Base-by-base conservation (phyloP, 2,329 filamentous ascomycete genomes). In the Claviceps fusiformis region DNA sequence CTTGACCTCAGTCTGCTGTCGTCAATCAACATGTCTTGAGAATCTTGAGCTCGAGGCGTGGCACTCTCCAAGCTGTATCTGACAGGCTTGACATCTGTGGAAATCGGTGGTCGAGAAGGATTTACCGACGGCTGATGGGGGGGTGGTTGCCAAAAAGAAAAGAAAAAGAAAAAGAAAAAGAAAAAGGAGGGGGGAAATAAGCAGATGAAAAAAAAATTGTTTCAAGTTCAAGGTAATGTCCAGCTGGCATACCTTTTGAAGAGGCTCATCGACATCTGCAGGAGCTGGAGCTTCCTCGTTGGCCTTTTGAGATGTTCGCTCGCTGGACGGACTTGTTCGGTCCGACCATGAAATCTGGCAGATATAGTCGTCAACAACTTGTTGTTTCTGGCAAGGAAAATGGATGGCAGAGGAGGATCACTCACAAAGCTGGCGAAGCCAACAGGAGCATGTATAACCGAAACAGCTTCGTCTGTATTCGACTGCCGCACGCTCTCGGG, bases 361-460 rank as follows among this genome's bases (percentile, higher is more conserved):
- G 27, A 37, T 6, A 24, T n/a, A 37, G 19, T 9, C 33, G 45
- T 54, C 35, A 54, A 48, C 6, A n/a, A 48, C 0, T 33, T 43
- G 19, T 5, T 9, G 24, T 2, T 15, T 44, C 27, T 27, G 35
- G 27, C 19, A 24, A n/a, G 4, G 2, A 45, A 37, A 44, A 19
- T 27, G 15, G 13, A 29, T 17, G 11, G 5, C 33, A 19, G 19
- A 19, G 27, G n/a, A 35, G 31, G 55, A 31, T 24, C 46, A 67
- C 80, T 65, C 68, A 93, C 88, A 80, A 93, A 95, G 62, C 81
- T 81, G 55, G 82, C 79, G 69, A 93, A 96, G 58, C 86, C 88
- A 60, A 89, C 78, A 0, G 91, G 90, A 17, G 88, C 89, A 74
- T 95, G 91, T 61, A 96, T 95, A 54, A 95, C 91, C 1, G 91